Percentiles rank a stretch among this genome's conserved stretches.
Evolutionary conservation across 257 asterid genomes (phyloP).

Genomic region (Linderniella brevidens): DNA sequence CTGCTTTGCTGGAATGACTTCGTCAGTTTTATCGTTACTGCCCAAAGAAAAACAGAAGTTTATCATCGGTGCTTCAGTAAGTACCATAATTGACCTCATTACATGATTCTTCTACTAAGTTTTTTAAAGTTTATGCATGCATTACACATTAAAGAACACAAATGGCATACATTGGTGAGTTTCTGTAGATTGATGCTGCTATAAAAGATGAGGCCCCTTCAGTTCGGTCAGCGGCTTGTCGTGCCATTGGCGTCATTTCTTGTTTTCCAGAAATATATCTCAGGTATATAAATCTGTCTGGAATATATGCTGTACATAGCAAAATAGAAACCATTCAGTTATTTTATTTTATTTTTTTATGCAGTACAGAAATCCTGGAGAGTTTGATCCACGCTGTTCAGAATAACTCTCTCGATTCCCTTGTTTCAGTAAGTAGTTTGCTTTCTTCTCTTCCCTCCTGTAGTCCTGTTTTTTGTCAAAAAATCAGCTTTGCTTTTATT

Average conservation of each 20-base stretch:
- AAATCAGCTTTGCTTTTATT: no score
- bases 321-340: no score
- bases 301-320: no score
- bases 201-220: slow-evolving; percentile 53
- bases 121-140: neutral
- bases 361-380: slow-evolving; percentile 55
- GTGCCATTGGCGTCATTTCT: slow-evolving; percentile 84
- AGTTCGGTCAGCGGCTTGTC: slow-evolving; percentile 90
- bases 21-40: slow-evolving; percentile 56
- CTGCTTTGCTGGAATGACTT: slow-evolving; percentile 96
- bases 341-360: slow-evolving; percentile 10
- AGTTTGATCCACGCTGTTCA: slow-evolving; percentile 55
- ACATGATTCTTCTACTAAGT: neutral
- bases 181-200: slow-evolving; percentile 54
- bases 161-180: no score
- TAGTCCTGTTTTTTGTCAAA: no score
- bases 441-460: neutral
- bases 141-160: neutral
- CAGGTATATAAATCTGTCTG: slow-evolving; percentile 18
- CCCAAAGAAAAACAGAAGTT: slow-evolving; percentile 53
- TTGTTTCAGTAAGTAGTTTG: slow-evolving; percentile 44
- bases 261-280: slow-evolving; percentile 65
- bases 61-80: slow-evolving; percentile 55
- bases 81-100: slow-evolving; percentile 12
- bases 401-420: slow-evolving; percentile 39